These are phyloP conservation scores for Penicillium griseofulvum DNA, from an alignment of 2,329 filamentous ascomycete genomes.

Conservation along the genomic window DNA sequence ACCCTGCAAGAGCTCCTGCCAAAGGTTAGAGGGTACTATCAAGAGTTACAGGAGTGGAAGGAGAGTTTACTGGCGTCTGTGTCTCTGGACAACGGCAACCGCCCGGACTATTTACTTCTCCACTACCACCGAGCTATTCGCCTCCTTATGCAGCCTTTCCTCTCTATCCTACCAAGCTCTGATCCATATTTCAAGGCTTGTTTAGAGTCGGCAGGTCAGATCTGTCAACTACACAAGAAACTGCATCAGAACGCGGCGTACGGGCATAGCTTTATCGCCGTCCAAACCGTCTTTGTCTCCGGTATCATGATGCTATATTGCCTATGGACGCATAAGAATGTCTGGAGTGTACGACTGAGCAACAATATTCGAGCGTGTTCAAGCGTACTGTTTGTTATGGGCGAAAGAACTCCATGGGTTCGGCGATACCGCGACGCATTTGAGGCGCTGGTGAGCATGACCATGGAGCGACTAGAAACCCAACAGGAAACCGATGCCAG, in stretches of 20 bases:
- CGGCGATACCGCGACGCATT: not conserved
- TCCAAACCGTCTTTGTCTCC: conserved; percentile 2
- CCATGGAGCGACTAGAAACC: not conserved
- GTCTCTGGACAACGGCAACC: not conserved
- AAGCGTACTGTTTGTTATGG: not conserved
- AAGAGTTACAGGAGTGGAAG: not conserved
- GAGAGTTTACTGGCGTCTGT: not conserved
- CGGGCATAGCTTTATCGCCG: conserved; percentile 3
- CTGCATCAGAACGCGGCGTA: not conserved
- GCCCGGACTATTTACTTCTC: not conserved
- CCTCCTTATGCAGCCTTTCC: not conserved
- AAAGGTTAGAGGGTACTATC: not conserved
- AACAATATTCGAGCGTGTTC: not conserved
- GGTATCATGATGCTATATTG: conserved; percentile 1
- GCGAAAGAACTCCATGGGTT: not conserved
- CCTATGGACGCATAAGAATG: not conserved
- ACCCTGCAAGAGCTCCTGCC: not conserved
- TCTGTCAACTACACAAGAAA: conserved; percentile 5
- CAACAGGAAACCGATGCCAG: not conserved
- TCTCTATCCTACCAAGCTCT: not conserved
- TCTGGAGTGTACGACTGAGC: not conserved
- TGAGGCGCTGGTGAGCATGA: not conserved
- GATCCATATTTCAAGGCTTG: not conserved
- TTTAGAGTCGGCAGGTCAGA: conserved; percentile 1
- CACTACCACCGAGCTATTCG: not conserved